Base-by-base conservation (phyloP, 1,284 basidiomycete genomes). In the Malassezia nana region DNA sequence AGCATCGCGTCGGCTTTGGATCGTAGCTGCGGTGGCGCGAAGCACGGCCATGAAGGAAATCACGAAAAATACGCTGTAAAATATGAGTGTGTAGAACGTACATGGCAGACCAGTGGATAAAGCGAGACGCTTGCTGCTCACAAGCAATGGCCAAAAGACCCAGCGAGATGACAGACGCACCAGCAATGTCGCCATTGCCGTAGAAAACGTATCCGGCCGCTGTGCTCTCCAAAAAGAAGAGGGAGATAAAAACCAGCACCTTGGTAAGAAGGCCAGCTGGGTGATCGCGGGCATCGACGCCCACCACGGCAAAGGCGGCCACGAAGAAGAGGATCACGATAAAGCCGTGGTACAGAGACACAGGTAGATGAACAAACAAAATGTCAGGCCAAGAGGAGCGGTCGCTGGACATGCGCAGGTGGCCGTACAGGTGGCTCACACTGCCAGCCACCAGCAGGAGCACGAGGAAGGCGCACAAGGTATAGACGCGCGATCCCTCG, bases 181-280 rank as follows among this genome's bases (percentile, higher is more conserved):
- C 89, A 7, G 88, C 87, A 39, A 94, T 81, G 67, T 95, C 90
- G 59, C 90, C 90, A 74, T 94, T 89, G 2, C 81, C 78, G 13
- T 84, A 84, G 41, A 86, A 86, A 2, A 66, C 87, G 75, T 95
- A 94, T 1, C 87, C 85, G 6, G 85, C 87, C 0, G 87, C 85
- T 10, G 90, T 94, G 18, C 83, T 85, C 76, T 92, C 89, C 60
- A 95, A 83, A 84, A 94, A 92, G 78, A 94, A 83, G 81, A 87
- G 76, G 59, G 81, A 86, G 41, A 94, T 82, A 82, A 94, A 92
- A 55, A 91, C 89, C 63, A 91, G 87, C 65, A 89, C 82, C 74
- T 92, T 90, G 72, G 89, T 92, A 83, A 87, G 88, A 55, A 90
- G 77, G 24, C 89, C 89, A 1, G 88, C 83, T 38, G 75, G 75